Base-by-base conservation (phyloP, 257 asterid species). In the Petunia secreta region DNA sequence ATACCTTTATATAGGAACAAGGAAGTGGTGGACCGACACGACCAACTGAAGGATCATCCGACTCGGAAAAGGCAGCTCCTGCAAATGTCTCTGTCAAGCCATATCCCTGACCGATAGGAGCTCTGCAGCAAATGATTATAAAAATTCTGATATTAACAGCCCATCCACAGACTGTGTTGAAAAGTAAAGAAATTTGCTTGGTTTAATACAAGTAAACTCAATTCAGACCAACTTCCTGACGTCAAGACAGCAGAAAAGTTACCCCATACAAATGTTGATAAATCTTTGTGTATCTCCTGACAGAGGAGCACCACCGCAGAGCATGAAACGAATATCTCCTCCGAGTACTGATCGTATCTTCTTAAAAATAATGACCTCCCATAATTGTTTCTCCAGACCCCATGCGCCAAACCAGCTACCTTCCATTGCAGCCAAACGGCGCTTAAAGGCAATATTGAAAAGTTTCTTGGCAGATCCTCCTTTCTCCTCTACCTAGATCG, bases 1-100 rank as follows among this genome's bases (percentile, higher is more conserved):
- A 84, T 79, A 94, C 97, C 98, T 94, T 94, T 80, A 94, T 88
- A 78, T 88, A 94, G 85, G 91, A 84, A 88, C 97, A 92, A 85
- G 98, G 96, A 85, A 94, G 89, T 73, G 98, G 98, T 84, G 98
- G 98, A 58, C 98, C 98, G 75, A 94, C 98, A 82, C 97, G 97
- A 52, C 97, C 98, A 76, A 94, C 94, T 75, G 97, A 90, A 84
- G 78, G 73, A 83, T 94, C 98, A 57, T 94, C 98, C 63, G 81
- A 75, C 92, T 94, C 98, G 34, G 98, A 91, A 84, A 94, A 94
- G 58, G 98, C 90, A 78, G 95, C 97, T 50, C 98, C 98, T 40
- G 98, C 98, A 87, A 85, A 94, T 71, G 98, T 94, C 86, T 94
- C 98, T 69, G 98, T 94, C 64, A 94, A 85, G 73, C 98, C 98